Evolutionary conservation across 2,329 filamentous ascomycete genomes (phyloP).

Genomic region (Verticillium nubilum): DNA sequence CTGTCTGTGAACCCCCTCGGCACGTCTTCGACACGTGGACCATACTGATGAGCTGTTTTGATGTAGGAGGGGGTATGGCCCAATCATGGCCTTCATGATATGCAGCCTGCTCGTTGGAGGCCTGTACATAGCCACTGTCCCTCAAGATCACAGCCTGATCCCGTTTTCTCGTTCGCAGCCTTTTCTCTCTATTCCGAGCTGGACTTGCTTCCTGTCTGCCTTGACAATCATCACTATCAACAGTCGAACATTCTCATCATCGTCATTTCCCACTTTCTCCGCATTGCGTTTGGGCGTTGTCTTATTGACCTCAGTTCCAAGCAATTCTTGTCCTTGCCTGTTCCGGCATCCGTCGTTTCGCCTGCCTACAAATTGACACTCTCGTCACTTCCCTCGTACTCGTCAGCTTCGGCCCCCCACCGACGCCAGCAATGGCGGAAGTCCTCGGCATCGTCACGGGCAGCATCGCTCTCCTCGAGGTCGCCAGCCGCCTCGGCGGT

Average conservation of each 20-base stretch:
- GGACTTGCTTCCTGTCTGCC: background rate
- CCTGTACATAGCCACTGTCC: background rate
- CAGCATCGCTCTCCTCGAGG: constrained; percentile 18
- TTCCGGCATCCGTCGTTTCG: no score
- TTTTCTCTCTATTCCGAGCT: background rate
- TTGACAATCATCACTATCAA: background rate
- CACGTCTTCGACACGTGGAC: no score
- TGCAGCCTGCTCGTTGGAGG: background rate
- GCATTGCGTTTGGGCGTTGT: no score
- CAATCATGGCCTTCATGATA: background rate
- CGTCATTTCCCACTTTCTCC: background rate
- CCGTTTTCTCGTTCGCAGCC: background rate
- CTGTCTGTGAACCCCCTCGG: no score
- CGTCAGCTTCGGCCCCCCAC: no score
- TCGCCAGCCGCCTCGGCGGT: constrained; percentile 14
- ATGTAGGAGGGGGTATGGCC: no score
- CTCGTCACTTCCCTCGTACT: background rate
- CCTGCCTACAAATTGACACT: no score
- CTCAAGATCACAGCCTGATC: background rate
- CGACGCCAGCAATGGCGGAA: background rate
- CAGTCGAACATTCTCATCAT: background rate
- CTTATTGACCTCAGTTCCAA: no score
- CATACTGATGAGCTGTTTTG: no score
- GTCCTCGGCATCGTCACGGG: constrained; percentile 13
- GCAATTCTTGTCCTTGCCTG: no score